These are phyloP conservation scores for Pseudohalonectria lignicola DNA, from an alignment of 2,329 filamentous ascomycete species.

Conservation along the genomic window DNA sequence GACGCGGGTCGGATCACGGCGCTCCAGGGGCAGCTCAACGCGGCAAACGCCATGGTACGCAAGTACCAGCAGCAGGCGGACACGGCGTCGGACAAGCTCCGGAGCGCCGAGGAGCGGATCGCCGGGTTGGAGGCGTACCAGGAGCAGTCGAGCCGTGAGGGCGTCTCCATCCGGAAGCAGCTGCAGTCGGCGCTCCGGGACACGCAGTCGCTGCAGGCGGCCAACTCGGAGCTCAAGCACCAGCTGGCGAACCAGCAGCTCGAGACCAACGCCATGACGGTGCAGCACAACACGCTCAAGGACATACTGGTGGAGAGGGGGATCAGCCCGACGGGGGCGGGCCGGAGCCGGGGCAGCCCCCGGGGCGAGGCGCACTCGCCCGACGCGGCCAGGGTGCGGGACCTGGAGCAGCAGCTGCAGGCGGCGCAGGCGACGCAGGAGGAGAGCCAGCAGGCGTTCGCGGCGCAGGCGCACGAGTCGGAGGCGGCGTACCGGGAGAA, in stretches of 20 bases:
- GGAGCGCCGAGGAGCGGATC: slow-evolving; percentile 90
- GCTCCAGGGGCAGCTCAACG: slow-evolving; percentile 68
- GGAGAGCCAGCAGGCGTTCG: slow-evolving; percentile 68
- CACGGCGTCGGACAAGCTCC: slow-evolving; percentile 73
- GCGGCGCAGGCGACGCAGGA: slow-evolving; percentile 70
- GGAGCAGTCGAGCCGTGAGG: slow-evolving; percentile 91
- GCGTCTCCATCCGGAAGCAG: slow-evolving; percentile 79
- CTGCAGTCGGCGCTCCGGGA: slow-evolving; percentile 78
- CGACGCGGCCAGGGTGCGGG: slow-evolving; percentile 53
- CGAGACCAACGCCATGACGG: slow-evolving; percentile 84
- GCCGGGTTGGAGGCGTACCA: slow-evolving; percentile 94
- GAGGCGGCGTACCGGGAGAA: slow-evolving; percentile 87
- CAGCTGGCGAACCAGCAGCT: slow-evolving; percentile 78
- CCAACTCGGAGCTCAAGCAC: slow-evolving; percentile 72
- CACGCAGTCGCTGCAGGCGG: slow-evolving; percentile 66
- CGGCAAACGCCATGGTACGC: slow-evolving; percentile 69
- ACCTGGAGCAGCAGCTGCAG: slow-evolving; percentile 82
- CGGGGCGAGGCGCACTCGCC: slow-evolving; percentile 72
- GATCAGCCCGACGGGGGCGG: slow-evolving; percentile 63
- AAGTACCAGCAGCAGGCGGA: slow-evolving; percentile 88
- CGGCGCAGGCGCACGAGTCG: slow-evolving; percentile 74
- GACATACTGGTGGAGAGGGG: slow-evolving; percentile 85
- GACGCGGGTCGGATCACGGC: slow-evolving; percentile 58
- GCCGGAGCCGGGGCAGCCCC: slow-evolving; percentile 63
- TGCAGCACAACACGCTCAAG: slow-evolving; percentile 89